Evolutionary conservation across 1,284 basidiomycete genomes (phyloP).

Genomic region (Boletellus sp.): DNA sequence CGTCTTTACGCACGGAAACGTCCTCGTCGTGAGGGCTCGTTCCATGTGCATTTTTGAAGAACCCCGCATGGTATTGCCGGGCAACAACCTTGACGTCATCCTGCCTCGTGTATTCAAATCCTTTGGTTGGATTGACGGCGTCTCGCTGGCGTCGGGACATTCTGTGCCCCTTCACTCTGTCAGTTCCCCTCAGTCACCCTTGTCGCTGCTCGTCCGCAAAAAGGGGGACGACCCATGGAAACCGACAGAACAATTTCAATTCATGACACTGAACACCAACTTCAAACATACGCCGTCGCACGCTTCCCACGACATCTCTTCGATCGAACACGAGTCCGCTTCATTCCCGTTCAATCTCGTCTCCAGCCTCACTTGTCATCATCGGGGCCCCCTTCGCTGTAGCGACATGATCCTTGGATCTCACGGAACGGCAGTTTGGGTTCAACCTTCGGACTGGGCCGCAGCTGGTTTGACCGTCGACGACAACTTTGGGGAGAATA

Average conservation of each 20-base stretch:
- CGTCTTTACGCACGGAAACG: conserved; percentile 42
- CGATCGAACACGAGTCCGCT: conserved; percentile 38
- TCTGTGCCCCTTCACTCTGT: conserved; percentile 1
- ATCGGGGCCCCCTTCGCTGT: conserved; percentile 49
- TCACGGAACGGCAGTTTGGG: conserved; percentile 56
- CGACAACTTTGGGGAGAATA: conserved; percentile 18
- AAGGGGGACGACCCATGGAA: conserved; percentile 59
- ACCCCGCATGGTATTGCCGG: conserved; percentile 30
- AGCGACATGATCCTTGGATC: conserved; percentile 48
- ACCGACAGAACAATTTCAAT: conserved; percentile 41
- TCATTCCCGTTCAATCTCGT: conserved; percentile 34
- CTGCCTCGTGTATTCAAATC: conserved; percentile 43
- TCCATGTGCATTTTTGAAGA: conserved; percentile 54
- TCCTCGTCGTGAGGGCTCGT: conserved; percentile 55
- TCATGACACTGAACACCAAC: conserved; percentile 41
- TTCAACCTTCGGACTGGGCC: conserved; percentile 47
- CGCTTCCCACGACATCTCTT: conserved; percentile 2
- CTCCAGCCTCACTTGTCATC: conserved; percentile 28
- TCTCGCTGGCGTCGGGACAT: conserved; percentile 38
- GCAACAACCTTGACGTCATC: conserved; percentile 20
- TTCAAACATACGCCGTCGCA: background rate
- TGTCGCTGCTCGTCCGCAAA: conserved; percentile 53
- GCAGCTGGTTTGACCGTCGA: conserved; percentile 33
- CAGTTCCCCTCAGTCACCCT: conserved; percentile 15
- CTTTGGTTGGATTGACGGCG: conserved; percentile 64